Conservation (phyloP, 257 asterid genomes). For the Cordia subcordata region DNA sequence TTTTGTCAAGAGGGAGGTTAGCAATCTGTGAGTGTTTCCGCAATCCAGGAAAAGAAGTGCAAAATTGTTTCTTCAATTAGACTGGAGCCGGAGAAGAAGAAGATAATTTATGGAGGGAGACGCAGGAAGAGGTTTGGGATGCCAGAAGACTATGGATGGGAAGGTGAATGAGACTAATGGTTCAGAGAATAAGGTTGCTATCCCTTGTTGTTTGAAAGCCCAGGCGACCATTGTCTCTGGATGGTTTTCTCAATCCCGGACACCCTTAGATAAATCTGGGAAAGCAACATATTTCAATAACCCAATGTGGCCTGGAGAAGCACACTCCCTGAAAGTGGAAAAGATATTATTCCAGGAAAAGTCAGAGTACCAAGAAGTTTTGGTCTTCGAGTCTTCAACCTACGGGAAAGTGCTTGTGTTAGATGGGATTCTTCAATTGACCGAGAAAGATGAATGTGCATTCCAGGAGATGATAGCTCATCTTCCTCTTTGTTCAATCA, state of each 20-base stretch:
- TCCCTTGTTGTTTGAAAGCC: slow-evolving; percentile 96
- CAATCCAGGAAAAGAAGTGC: too few relatives aligned
- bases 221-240: slow-evolving; percentile 86
- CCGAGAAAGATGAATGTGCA: slow-evolving; percentile 98
- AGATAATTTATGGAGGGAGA: slow-evolving; percentile 62
- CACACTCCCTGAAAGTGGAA: slow-evolving; percentile 84
- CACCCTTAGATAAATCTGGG: slow-evolving; percentile 47
- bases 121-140: slow-evolving; percentile 73
- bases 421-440: slow-evolving; percentile 96
- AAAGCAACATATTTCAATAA: slow-evolving; percentile 65
- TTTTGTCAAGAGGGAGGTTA: slow-evolving; percentile 79
- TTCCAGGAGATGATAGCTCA: slow-evolving; percentile 99
- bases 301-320: slow-evolving; percentile 99
- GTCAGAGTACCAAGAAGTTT: slow-evolving; percentile 87
- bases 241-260: slow-evolving; percentile 70
- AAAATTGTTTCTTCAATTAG: slow-evolving; percentile 46
- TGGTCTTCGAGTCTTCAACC: slow-evolving; percentile 82
- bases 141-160: slow-evolving; percentile 87
- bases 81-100: slow-evolving; percentile 90
- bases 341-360: slow-evolving; percentile 65
- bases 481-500: slow-evolving; percentile 92
- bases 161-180: slow-evolving; percentile 61
- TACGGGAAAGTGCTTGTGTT: slow-evolving; percentile 93
- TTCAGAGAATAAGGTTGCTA: slow-evolving; percentile 25
- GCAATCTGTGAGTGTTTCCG: slow-evolving; percentile 41